Conservation (phyloP, 2,329 filamentous ascomycete species). For the Pestalotiopsis sp. region DNA sequence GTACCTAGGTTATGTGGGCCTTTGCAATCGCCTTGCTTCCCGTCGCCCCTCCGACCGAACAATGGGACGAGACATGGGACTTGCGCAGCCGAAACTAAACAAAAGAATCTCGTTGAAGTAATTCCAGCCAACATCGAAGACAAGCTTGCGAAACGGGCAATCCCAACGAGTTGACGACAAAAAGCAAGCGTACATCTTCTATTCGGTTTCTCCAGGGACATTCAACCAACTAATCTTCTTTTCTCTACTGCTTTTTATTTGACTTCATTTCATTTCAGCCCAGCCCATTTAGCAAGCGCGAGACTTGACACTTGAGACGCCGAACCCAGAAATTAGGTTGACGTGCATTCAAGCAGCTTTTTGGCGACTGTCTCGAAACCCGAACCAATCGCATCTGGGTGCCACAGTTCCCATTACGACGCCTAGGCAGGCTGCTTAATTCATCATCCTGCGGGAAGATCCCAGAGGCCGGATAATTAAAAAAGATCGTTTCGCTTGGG, state of each 20-base stretch:
- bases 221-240: background rate
- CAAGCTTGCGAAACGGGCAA: background rate
- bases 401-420: background rate
- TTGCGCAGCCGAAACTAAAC: background rate
- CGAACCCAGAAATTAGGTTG: background rate
- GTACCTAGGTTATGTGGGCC: background rate
- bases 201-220: background rate
- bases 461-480: background rate
- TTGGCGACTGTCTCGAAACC: background rate
- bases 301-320: background rate
- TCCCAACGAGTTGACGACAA: background rate
- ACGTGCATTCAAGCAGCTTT: background rate
- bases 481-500: background rate
- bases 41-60: slow-evolving; percentile 4
- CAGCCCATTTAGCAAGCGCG: background rate
- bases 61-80: background rate
- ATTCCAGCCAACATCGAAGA: background rate
- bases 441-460: background rate
- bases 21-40: background rate
- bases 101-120: background rate
- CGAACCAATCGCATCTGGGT: background rate
- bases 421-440: background rate
- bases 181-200: background rate
- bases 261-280: background rate
- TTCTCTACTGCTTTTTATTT: background rate